Evolutionary conservation across 179 eudicot genomes (phyloP), one percentile per base, ranked within the genome.

Genomic region (Patellifolia procumbens): DNA sequence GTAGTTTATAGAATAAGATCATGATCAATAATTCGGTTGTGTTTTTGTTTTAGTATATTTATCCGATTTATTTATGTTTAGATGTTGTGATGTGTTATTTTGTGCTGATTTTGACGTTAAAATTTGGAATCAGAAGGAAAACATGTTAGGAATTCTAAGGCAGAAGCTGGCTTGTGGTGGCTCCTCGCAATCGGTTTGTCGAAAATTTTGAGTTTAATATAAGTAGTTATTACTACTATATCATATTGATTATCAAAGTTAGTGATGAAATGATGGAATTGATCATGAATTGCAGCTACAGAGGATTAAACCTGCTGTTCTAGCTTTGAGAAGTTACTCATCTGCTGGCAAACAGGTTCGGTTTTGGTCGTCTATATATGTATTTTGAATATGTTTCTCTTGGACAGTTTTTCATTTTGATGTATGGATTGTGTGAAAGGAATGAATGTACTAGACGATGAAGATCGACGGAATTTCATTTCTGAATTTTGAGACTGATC

Each of bases 141-240:
- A 79, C 7, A 83, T 83, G 85, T 22, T 67, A 72, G 74, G 82
- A 43, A 76, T 79, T 79, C 12, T 83, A 31, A 67, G 75, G 71
- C 80, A 79, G 46, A 83, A 67, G 32, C 32, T 72, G 70, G 72
- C n/a, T 51, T 48, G 60, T 72, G 72, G 79, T 74, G 77, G 76
- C 20, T 43, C 58, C 55, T 24, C 80, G 65, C 53, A 26, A 28
- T n/a, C 61, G 83, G 83, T 81, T 24, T 4, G 76, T 68, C 22
- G 73, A 42, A 66, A 2, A 16, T 68, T 43, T 68, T 2, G 13
- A 2, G 24, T 1, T 43, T 11, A 15, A 43, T 6, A 12, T 43
- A 13, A 12, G 11, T 37, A 12, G n/a, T 39, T 0, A 22, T 22
- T n/a, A 39, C 4, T 10, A n/a, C 29, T 31, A 51, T 51, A 17